A percentile compares a stretch with the other conserved stretches of the same genome.
phyloP scores from a whole-genome alignment of 2,329 filamentous ascomycete species.

The Cercospora citrullina region DNA sequence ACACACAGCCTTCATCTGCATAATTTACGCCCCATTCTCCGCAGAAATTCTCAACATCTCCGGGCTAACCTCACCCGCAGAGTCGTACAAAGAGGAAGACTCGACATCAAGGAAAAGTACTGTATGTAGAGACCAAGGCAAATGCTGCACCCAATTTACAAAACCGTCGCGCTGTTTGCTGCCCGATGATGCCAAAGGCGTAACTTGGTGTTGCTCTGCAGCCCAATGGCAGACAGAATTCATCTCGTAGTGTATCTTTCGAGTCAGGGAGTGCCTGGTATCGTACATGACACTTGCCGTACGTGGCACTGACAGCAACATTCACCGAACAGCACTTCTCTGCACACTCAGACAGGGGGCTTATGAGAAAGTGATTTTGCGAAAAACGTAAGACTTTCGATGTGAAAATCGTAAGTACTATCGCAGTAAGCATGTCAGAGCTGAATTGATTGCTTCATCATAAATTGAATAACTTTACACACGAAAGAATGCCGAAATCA shows the following conservation, averaged over 20 bases:
- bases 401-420: neutral
- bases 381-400: neutral
- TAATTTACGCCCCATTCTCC: neutral
- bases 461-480: neutral
- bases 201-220: neutral
- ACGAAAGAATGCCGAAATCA: neutral
- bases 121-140: no score
- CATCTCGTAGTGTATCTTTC: neutral
- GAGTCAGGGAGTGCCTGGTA: conserved; percentile 5
- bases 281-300: neutral
- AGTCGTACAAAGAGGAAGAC: neutral
- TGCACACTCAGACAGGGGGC: neutral
- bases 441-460: neutral
- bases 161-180: conserved; percentile 1
- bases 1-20: neutral
- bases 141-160: neutral
- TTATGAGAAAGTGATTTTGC: neutral
- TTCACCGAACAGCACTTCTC: neutral
- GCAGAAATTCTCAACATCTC: neutral
- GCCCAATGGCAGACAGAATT: neutral
- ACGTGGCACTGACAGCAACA: neutral
- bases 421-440: neutral
- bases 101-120: no score
- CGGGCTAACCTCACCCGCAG: neutral
- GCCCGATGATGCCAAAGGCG: conserved; percentile 10